Evolutionary conservation across 2,329 filamentous ascomycete species (phyloP).

Genomic region (Fusarium dlaminii): DNA sequence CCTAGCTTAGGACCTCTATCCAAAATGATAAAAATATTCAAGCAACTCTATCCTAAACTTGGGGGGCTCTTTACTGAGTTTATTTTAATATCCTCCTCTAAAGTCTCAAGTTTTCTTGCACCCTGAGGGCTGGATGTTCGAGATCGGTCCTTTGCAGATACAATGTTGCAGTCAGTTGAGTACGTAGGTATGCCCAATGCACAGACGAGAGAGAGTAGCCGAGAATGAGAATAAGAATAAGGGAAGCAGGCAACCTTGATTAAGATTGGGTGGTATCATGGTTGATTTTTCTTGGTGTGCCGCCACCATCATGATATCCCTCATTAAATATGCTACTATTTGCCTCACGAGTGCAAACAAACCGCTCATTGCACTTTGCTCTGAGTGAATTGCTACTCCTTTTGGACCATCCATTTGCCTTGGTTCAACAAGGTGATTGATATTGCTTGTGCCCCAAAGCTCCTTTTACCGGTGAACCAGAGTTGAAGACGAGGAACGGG

Average conservation of each 20-base stretch:
- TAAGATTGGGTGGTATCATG: conserved; percentile 19
- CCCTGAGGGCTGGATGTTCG: background rate
- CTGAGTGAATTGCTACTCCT: background rate
- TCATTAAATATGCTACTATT: background rate
- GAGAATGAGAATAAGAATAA: conserved; percentile 5
- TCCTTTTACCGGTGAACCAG: background rate
- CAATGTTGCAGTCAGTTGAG: background rate
- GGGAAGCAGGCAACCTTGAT: background rate
- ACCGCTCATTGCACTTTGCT: background rate
- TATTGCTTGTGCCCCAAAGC: background rate
- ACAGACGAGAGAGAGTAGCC: background rate
- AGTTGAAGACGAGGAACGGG: conserved; percentile 3
- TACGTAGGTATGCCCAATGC: background rate
- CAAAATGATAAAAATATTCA: background rate
- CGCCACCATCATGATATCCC: conserved; percentile 29
- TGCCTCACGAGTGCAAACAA: background rate
- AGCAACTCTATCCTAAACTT: background rate
- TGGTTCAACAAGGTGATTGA: background rate
- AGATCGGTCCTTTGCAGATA: conserved; percentile 26
- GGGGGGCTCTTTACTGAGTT: background rate
- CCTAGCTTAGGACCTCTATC: background rate
- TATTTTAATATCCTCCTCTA: background rate
- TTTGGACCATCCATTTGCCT: background rate
- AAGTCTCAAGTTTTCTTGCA: background rate
- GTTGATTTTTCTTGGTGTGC: conserved; percentile 4